Evolutionary conservation across 1,284 basidiomycete genomes (phyloP).

Genomic region (Pisolithus thermaeus): DNA sequence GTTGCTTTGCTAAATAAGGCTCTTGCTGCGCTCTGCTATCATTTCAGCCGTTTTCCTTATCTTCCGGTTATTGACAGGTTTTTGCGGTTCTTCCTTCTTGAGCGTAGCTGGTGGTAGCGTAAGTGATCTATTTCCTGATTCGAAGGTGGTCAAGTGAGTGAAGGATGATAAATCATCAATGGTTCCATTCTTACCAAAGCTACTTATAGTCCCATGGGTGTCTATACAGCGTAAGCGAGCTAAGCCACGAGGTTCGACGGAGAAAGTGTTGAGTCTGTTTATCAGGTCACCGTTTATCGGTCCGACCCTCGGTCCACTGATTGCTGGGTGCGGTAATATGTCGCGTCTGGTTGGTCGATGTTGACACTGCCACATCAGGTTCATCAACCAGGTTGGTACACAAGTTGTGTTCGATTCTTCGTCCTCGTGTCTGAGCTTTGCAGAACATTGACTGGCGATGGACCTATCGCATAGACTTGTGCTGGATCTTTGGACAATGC

Average conservation of each 20-base stretch:
- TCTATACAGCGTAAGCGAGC: constrained; percentile 49
- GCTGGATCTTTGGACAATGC: constrained; percentile 52
- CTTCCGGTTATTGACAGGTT: constrained; percentile 49
- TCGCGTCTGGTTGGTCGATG: not conserved
- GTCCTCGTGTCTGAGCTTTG: not conserved
- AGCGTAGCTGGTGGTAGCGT: constrained; percentile 78
- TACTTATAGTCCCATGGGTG: constrained; percentile 61
- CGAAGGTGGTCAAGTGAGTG: constrained; percentile 59
- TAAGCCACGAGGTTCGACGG: not conserved
- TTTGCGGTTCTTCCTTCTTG: constrained; percentile 69
- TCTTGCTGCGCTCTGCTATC: not conserved
- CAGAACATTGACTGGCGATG: constrained; percentile 68
- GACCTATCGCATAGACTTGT: constrained; percentile 67
- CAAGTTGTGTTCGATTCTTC: not conserved
- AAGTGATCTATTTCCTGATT: constrained; percentile 66
- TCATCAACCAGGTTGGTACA: constrained; percentile 39
- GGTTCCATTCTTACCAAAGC: constrained; percentile 5
- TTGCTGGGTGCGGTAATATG: constrained; percentile 44
- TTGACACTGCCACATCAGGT: constrained; percentile 19
- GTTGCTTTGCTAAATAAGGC: not conserved
- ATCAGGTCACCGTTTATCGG: constrained; percentile 61
- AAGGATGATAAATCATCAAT: not conserved
- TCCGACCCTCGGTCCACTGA: constrained; percentile 61
- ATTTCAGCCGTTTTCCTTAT: constrained; percentile 40
- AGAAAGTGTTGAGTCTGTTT: not conserved